Evolutionary conservation across 257 asterid species (phyloP), one percentile per base, ranked within the genome.

Genomic region (Solanum sejunctum): DNA sequence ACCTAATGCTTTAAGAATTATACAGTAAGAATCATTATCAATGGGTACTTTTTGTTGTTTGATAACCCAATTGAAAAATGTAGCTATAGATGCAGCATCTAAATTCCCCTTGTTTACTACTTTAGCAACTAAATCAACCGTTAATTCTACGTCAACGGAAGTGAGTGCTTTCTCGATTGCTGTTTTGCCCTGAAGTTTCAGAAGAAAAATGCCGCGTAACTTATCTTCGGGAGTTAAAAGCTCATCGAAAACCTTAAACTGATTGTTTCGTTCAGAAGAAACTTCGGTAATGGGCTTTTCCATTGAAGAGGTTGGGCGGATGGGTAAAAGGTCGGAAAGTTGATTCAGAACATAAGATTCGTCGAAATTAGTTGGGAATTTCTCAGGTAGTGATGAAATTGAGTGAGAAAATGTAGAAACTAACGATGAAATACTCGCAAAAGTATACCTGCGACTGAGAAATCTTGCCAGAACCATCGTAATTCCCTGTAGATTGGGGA

Each of bases 151-250:
- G 23, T 71, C 92, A 84, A 90, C 92, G 43, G 84, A 83, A 39
- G 84, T 83, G 52, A 95, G 80, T 18, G 97, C 97, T 13, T 87
- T 83, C 32, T 81, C 87, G 80, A 87, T 84, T 32, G 94, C 94
- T 41, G 85, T 5, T 85, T 77, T 90, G 8, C 97, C 90, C 9
- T 85, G 39, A 51, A 93, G 84, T 75, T 93, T 93, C 86, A 91
- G 98, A 77, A 96, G 87, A 86, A 96, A 96, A 84, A 96, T 88
- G 17, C 98, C 99, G 3, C 97, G 92, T 57, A 95, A 88, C 84
- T 93, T 96, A 56, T 96, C 98, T 84, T 93, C 98, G 2, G 97
- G 95, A 10, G 90, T 85, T 85, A 96, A 88, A 84, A 91, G 92
- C 16, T 82, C 94, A 84, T 96, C 98, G n/a, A 83, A 89, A 1